Evolutionary conservation across 768 basidiomycete genomes (phyloP), one percentile per base, ranked within the genome.

Genomic region (Panus rudis): DNA sequence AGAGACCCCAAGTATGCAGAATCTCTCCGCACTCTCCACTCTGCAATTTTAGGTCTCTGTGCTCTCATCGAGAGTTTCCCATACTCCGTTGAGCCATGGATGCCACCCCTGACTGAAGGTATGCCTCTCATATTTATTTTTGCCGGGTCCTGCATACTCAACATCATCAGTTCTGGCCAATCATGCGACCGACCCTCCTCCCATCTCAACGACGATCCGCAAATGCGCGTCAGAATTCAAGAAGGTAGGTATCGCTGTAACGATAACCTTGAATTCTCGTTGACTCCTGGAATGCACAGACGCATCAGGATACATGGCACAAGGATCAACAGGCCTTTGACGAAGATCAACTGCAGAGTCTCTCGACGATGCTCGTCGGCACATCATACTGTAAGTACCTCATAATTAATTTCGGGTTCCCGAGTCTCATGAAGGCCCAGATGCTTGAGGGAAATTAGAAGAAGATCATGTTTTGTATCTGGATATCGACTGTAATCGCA

Each of bases 201-300:
- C 91, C 24, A 90, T 94, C 58, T 89, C 88, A 19, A 89, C 87
- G 7, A 90, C 90, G 6, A 91, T 93, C 57, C 76, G 88, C 38
- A 81, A 83, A 52, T 86, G 80, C 62, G 85, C 85, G 46, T 84
- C 84, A 34, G 86, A 88, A 56, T 88, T 86, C 62, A 89, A 87
- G 63, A 87, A 85, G 78, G 82, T 80, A 54, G 37, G 71, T 20
- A 35, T 20, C 33, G 8, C 33, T 35, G 8, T 48, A n/a, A 22
- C 28, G 12, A 26, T 16, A 27, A 25, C 20, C n/a, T 16, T 11
- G 4, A 21, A 24, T n/a, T 39, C 11, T 35, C 20, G 20, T 16
- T 43, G n/a, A 17, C 33, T 35, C 16, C 6, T 20, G 10, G 10
- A 30, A 10, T n/a, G 10, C 28, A 10, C 28, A 10, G 28, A 10